phyloP scores from a whole-genome alignment of 2,329 filamentous ascomycete species.

The Trichoderma aggressivum region DNA sequence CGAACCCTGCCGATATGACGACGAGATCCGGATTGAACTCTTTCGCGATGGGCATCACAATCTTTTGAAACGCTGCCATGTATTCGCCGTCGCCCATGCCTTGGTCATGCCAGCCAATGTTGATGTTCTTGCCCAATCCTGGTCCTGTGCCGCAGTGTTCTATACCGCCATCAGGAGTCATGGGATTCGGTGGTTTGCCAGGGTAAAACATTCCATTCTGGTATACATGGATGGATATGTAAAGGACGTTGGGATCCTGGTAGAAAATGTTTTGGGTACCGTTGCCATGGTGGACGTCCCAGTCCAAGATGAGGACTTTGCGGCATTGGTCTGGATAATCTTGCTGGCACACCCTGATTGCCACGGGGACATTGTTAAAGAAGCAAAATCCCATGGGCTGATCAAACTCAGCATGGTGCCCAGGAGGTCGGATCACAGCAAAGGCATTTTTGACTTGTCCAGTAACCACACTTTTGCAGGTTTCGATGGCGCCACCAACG shows the following conservation, averaged over 20 bases:
- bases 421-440: slow-evolving; percentile 89
- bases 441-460: slow-evolving; percentile 90
- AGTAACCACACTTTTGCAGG: slow-evolving; percentile 82
- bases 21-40: slow-evolving; percentile 95
- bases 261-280: slow-evolving; percentile 97
- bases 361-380: slow-evolving; percentile 96
- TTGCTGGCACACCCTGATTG: slow-evolving; percentile 79
- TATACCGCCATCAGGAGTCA: slow-evolving; percentile 58
- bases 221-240: slow-evolving; percentile 92
- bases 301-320: slow-evolving; percentile 91
- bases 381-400: slow-evolving; percentile 91
- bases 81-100: slow-evolving; percentile 97
- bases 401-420: slow-evolving; percentile 88
- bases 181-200: slow-evolving; percentile 54
- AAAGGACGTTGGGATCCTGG: slow-evolving; percentile 87
- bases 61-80: slow-evolving; percentile 89
- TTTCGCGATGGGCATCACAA: slow-evolving; percentile 92
- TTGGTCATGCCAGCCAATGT: slow-evolving; percentile 64
- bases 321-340: slow-evolving; percentile 77
- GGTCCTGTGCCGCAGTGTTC: slow-evolving; percentile 55
- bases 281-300: slow-evolving; percentile 81
- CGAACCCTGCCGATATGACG: slow-evolving; percentile 93
- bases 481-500: slow-evolving; percentile 91
- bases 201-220: slow-evolving; percentile 84
- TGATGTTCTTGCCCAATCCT: slow-evolving; percentile 61